Base-by-base conservation (phyloP, 805 yeast genomes). In the Metschnikowia matae region DNA sequence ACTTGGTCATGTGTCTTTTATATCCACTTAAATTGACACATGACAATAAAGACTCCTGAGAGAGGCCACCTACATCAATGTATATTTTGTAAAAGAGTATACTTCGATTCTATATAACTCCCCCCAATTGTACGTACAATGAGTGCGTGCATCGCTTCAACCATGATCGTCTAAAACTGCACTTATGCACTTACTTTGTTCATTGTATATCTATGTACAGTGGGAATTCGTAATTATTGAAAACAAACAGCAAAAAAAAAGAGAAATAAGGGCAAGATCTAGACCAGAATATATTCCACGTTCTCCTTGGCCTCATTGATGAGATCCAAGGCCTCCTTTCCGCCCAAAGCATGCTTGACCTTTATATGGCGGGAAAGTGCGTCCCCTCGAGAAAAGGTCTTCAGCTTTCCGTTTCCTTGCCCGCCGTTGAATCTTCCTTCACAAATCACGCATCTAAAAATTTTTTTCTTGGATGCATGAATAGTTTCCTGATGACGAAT, bases 281-380 rank as follows among this genome's bases (percentile, higher is more conserved):
- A 52, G 11, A 46, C 43, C 50, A 53, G 57, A 31, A 73, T 69
- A 60, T 78, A 87, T 66, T 86, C 92, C 46, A 86, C 89, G 63
- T 87, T 81, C 56, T 82, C 87, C 65, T 85, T 87, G 6, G 94
- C 94, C 58, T 78, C 83, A 60, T 84, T 83, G 57, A 86, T 83
- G 39, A 88, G 83, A 48, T 82, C 81, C 50, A 80, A 74, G n/a
- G 88, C 89, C 54, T 83, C 85, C 52, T 74, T 70, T 37, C 86
- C 86, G 38, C 74, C 77, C 48, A 84, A 68, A 7, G 87, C 86
- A 71, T 91, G 98, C 72, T 94, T 90, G 42, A 90, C 92, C 61
- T 95, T 83, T 54, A 73, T 72, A 57, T 73, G 78, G 48, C 78
- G 65, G 0, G 77, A 71, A 54, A 73, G 68, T 1, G 78, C 78